Evolutionary conservation across 2,329 filamentous ascomycete genomes (phyloP).

Genomic region (Arachnopeziza araneosa): DNA sequence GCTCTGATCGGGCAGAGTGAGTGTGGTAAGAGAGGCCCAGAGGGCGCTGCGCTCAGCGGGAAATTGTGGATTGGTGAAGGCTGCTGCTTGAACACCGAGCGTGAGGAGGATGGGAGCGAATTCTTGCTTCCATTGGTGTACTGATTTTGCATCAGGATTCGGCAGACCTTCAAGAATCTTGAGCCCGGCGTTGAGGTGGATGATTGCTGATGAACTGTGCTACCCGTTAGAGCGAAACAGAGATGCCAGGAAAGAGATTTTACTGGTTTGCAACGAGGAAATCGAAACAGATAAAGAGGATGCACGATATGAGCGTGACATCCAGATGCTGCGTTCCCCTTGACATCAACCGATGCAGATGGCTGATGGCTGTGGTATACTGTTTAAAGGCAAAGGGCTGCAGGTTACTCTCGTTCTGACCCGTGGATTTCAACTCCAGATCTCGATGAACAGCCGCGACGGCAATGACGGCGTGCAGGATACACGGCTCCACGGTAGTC

Average conservation of each 20-base stretch:
- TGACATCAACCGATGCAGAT: constrained; percentile 23
- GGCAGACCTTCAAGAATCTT: constrained; percentile 25
- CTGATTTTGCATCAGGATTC: constrained; percentile 5
- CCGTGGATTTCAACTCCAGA: not conserved
- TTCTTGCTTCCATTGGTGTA: constrained; percentile 19
- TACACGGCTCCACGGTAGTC: constrained; percentile 18
- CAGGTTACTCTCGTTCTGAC: not conserved
- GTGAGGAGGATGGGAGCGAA: constrained; percentile 22
- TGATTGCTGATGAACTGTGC: constrained; percentile 21
- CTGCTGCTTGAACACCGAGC: constrained; percentile 25
- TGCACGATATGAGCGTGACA: constrained; percentile 53
- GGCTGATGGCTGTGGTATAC: constrained; percentile 50
- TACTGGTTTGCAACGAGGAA: constrained; percentile 25
- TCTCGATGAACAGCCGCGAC: constrained; percentile 22
- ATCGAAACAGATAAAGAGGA: constrained; percentile 63
- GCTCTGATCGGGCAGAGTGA: constrained; percentile 10
- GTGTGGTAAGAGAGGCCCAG: constrained; percentile 18
- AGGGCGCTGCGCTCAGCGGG: constrained; percentile 17
- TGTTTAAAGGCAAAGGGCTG: constrained; percentile 48
- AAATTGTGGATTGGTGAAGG: constrained; percentile 23
- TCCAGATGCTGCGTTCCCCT: constrained; percentile 20
- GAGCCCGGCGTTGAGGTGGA: constrained; percentile 26
- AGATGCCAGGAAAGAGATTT: not conserved
- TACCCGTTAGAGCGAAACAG: constrained; percentile 6
- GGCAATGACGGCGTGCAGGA: constrained; percentile 27